Evolutionary conservation across 257 asterid species (phyloP).

Genomic region (Solanum paucissectum): DNA sequence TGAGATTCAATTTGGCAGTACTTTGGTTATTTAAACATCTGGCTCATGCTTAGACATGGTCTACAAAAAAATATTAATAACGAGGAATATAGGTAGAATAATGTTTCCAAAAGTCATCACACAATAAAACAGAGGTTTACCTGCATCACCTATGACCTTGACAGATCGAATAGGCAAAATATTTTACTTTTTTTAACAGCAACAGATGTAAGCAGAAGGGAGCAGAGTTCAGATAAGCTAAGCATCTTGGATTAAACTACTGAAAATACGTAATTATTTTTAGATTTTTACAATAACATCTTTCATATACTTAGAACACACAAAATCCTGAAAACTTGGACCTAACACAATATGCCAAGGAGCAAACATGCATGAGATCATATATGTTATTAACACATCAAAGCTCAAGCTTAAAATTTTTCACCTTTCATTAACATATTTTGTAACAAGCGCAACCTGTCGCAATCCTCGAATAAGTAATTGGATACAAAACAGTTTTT

Average conservation of each 20-base stretch:
- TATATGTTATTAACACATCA: background rate
- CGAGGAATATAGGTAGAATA: background rate
- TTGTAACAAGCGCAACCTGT: background rate
- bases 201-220: background rate
- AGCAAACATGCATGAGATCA: background rate
- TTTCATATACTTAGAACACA: background rate
- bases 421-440: background rate
- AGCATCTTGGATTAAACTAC: background rate
- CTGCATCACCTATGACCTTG: background rate
- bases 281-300: background rate
- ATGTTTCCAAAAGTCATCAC: background rate
- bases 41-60: background rate
- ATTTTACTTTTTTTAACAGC: background rate
- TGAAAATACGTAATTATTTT: background rate
- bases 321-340: background rate
- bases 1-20: background rate
- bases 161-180: background rate
- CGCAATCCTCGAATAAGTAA: background rate
- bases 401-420: background rate
- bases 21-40: background rate
- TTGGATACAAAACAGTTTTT: background rate
- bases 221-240: background rate
- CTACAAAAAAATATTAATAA: background rate
- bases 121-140: background rate
- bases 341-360: background rate